A percentile compares a stretch with the other conserved stretches of the same genome.
These are phyloP conservation scores for Thelonectria discophora DNA, from an alignment of 2,329 filamentous ascomycete genomes.

Conservation along the genomic window DNA sequence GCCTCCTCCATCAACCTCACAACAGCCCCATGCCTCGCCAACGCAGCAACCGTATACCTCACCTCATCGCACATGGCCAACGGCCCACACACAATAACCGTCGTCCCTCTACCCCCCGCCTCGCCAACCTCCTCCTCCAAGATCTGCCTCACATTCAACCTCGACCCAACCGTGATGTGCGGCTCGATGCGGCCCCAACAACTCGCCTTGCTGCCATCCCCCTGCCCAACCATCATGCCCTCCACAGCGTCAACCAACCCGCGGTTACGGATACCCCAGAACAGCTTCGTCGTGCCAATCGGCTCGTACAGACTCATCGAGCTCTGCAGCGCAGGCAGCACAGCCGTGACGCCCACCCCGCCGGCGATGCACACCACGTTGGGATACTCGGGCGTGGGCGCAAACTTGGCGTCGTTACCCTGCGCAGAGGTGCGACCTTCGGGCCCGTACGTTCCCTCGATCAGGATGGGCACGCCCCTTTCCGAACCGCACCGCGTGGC, in stretches of 20 bases:
- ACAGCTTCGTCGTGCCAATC: conserved; percentile 41
- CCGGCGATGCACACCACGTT: conserved; percentile 44
- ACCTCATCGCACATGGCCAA: conserved; percentile 44
- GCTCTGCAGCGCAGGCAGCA: conserved; percentile 39
- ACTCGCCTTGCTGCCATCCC: conserved; percentile 9
- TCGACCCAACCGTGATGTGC: conserved; percentile 42
- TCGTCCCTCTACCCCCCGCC: conserved; percentile 36
- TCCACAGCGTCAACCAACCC: conserved; percentile 41
- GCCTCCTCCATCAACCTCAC: conserved; percentile 41
- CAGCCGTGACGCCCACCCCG: conserved; percentile 45
- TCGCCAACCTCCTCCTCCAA: conserved; percentile 37
- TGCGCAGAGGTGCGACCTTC: conserved; percentile 34
- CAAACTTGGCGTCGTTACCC: conserved; percentile 29
- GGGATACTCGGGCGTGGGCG: conserved; percentile 36
- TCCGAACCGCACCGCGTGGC: conserved; percentile 25
- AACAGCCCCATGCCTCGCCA: conserved; percentile 39
- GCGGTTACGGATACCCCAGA: conserved; percentile 41
- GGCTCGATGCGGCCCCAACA: conserved; percentile 44
- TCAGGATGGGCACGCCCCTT: conserved; percentile 38
- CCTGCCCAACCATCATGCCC: conserved; percentile 32
- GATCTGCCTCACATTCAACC: conserved; percentile 40
- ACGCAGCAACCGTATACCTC: conserved; percentile 36
- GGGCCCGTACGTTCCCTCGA: conserved; percentile 44
- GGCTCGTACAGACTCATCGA: conserved; percentile 33
- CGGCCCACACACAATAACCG: conserved; percentile 44